Evolutionary conservation across 108 stramenopile species (phyloP).

Genomic region (Cyclotella distinguenda): DNA sequence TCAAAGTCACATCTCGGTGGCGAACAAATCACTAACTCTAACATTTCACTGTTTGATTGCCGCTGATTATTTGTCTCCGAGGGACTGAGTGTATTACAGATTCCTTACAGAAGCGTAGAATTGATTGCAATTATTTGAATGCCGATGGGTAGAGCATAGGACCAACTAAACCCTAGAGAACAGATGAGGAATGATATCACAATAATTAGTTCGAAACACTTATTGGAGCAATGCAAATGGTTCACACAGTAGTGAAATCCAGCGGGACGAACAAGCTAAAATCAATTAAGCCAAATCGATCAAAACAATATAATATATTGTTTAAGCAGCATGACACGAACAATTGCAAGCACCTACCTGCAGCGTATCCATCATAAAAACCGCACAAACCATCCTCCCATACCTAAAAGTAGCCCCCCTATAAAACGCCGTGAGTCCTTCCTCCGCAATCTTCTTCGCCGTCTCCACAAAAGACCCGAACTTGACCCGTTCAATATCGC

Average conservation of each 20-base stretch:
- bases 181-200: neutral
- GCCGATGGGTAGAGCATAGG: constrained; percentile 46
- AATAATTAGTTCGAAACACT: neutral
- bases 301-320: neutral
- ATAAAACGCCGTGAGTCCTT: constrained; percentile 83
- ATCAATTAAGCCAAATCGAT: neutral
- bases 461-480: constrained; percentile 79
- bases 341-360: constrained; percentile 35
- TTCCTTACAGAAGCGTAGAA: no score
- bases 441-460: constrained; percentile 64
- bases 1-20: no score
- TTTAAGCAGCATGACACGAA: neutral
- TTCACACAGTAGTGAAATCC: neutral
- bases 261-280: neutral
- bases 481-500: constrained; percentile 83
- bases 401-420: constrained; percentile 91
- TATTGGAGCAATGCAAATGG: neutral
- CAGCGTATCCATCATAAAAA: constrained; percentile 89
- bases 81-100: no score
- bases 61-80: no score
- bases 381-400: constrained; percentile 90
- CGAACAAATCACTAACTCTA: no score
- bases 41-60: no score
- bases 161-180: constrained; percentile 31
- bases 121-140: constrained; percentile 30